Conservation (phyloP, 352 stramenopile genomes). For the Globisporangium carolinianum region DNA sequence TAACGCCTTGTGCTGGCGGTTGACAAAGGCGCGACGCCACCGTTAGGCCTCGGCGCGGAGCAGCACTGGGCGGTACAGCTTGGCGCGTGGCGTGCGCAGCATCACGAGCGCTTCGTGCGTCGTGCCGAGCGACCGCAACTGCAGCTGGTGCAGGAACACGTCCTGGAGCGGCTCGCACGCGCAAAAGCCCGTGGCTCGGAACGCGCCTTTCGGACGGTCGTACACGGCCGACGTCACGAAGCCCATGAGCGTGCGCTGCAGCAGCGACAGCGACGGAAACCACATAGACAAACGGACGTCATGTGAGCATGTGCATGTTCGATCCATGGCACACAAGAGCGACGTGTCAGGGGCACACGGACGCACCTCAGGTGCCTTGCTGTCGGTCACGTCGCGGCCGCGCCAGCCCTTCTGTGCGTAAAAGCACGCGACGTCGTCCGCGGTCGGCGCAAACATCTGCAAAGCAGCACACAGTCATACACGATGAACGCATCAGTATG, state of each 20-base stretch:
- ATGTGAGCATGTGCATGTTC: not conserved
- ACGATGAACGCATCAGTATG: conserved; percentile 3
- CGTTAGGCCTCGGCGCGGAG: conserved; percentile 5
- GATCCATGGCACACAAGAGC: not conserved
- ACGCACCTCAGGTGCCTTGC: conserved; percentile 6
- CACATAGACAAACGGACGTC: not conserved
- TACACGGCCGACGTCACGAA: conserved; percentile 77
- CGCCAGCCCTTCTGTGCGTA: conserved; percentile 27
- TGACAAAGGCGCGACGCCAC: not conserved
- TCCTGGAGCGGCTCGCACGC: conserved; percentile 54
- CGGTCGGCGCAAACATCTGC: conserved; percentile 29
- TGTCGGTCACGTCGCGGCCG: conserved; percentile 17
- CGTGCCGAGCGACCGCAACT: not conserved
- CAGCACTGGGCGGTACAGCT: conserved; percentile 42
- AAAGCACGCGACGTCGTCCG: conserved; percentile 19
- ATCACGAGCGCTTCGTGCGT: conserved; percentile 33
- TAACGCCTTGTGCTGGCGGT: too few species aligned
- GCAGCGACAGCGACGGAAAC: not conserved
- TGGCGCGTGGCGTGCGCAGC: conserved; percentile 31
- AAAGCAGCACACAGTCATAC: not conserved
- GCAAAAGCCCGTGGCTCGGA: conserved; percentile 60
- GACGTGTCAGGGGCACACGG: not conserved
- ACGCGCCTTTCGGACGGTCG: conserved; percentile 59
- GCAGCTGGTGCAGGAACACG: conserved; percentile 28
- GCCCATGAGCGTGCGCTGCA: conserved; percentile 37